Conservation (phyloP, 768 basidiomycete species). For the Auriculariales sp. region DNA sequence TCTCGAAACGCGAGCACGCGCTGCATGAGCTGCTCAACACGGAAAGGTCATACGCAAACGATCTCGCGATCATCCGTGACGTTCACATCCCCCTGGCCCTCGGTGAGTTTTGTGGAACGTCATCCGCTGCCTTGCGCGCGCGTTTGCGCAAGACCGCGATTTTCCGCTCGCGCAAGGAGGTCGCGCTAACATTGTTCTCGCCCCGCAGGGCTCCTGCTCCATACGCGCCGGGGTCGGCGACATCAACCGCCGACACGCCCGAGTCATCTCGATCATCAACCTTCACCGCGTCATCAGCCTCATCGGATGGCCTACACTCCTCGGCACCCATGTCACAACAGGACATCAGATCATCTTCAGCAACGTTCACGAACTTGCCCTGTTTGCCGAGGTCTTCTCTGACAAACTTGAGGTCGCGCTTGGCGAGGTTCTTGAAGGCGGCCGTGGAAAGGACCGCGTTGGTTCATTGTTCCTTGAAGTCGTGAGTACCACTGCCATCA, state of each 20-base stretch:
- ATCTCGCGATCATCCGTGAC: slow-evolving; percentile 62
- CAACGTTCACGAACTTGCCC: slow-evolving; percentile 62
- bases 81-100: slow-evolving; percentile 68
- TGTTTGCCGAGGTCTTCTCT: slow-evolving; percentile 52
- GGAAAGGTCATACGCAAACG: slow-evolving; percentile 72
- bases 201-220: slow-evolving; percentile 5
- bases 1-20: slow-evolving; percentile 65
- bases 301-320: slow-evolving; percentile 22
- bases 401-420: slow-evolving; percentile 52
- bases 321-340: slow-evolving; percentile 51
- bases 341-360: slow-evolving; percentile 59
- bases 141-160: no score
- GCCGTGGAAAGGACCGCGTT: slow-evolving; percentile 53
- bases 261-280: background rate
- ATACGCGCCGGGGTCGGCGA: slow-evolving; percentile 18
- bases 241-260: background rate
- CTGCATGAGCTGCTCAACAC: slow-evolving; percentile 64
- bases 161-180: slow-evolving; percentile 25
- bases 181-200: background rate
- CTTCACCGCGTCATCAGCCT: slow-evolving; percentile 34
- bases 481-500: slow-evolving; percentile 27
- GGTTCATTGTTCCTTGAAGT: slow-evolving; percentile 56
- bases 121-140: background rate
- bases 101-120: no score
- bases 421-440: slow-evolving; percentile 46